Conservation (phyloP, 352 stramenopile species). For the Phytophthora brassicae region DNA sequence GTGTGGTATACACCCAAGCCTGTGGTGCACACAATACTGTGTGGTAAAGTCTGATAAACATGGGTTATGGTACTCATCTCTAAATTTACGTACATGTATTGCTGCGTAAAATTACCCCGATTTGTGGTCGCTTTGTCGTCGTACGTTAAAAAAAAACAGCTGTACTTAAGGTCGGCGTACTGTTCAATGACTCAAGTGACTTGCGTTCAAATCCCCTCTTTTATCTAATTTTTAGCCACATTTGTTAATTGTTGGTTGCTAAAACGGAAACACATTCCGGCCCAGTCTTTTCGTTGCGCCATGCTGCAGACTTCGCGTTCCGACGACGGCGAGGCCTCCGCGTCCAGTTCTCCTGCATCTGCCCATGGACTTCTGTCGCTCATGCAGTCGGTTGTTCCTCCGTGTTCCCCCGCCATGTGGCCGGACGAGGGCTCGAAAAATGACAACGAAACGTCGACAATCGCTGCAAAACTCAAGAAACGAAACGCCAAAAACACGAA, state of each 20-base stretch:
- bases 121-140: too few species aligned
- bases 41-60: too few species aligned
- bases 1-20: neutral
- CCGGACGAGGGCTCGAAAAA: constrained; percentile 10
- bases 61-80: too few species aligned
- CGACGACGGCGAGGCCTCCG: constrained; percentile 14
- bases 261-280: neutral
- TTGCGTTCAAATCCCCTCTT: too few species aligned
- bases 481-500: too few species aligned
- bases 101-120: too few species aligned
- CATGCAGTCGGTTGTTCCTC: constrained; percentile 32
- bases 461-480: neutral
- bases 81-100: too few species aligned
- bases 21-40: neutral
- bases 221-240: too few species aligned
- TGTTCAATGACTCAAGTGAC: too few species aligned
- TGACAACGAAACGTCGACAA: constrained; percentile 5
- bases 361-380: constrained; percentile 29
- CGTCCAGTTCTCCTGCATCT: constrained; percentile 22
- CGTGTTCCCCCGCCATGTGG: neutral
- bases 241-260: too few species aligned
- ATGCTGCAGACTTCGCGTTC: constrained; percentile 11
- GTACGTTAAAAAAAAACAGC: too few species aligned
- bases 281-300: neutral
- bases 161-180: too few species aligned